Conservation (phyloP, 768 basidiomycete species). For the Phaeolepiota aurea region DNA sequence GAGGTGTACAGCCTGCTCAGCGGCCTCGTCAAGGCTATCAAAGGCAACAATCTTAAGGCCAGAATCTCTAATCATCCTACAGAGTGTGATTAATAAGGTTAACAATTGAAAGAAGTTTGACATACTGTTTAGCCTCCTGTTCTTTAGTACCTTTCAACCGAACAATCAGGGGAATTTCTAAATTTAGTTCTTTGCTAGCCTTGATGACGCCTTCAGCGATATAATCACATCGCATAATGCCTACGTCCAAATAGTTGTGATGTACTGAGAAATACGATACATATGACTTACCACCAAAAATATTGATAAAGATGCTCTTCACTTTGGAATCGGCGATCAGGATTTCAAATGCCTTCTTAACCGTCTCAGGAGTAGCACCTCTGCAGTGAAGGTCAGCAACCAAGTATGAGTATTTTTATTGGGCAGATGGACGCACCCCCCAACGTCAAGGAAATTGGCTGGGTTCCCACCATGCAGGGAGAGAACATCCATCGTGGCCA, state of each 20-base stretch:
- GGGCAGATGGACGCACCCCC: conserved; percentile 47
- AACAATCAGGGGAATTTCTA: conserved; percentile 86
- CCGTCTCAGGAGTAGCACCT: conserved; percentile 97
- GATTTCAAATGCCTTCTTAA: conserved; percentile 99
- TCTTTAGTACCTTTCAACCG: conserved; percentile 97
- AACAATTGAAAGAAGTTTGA: conserved; percentile 9
- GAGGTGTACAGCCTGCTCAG: conserved; percentile 68
- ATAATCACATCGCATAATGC: conserved; percentile 99
- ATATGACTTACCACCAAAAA: conserved; percentile 65
- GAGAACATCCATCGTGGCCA: conserved; percentile 99
- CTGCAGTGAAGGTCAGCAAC: conserved; percentile 25
- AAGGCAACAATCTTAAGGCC: conserved; percentile 91
- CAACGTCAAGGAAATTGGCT: conserved; percentile 98
- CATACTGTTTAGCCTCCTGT: conserved; percentile 88
- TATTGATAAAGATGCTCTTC: conserved; percentile 98
- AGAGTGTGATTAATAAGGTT: conserved; percentile 7
- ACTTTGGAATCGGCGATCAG: conserved; percentile 85
- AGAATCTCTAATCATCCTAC: conserved; percentile 87
- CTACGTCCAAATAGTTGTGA: conserved; percentile 21
- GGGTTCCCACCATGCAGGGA: conserved; percentile 93
- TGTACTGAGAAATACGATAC: neutral
- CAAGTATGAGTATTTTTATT: neutral
- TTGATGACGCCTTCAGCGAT: conserved; percentile 98
- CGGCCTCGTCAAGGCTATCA: conserved; percentile 90
- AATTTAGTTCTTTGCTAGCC: conserved; percentile 84